Percentiles rank a stretch among this genome's conserved stretches.
These are phyloP conservation scores for Entomortierella parvispora DNA, from an alignment of 192 early-diverging fungal species.

Conservation along the genomic window DNA sequence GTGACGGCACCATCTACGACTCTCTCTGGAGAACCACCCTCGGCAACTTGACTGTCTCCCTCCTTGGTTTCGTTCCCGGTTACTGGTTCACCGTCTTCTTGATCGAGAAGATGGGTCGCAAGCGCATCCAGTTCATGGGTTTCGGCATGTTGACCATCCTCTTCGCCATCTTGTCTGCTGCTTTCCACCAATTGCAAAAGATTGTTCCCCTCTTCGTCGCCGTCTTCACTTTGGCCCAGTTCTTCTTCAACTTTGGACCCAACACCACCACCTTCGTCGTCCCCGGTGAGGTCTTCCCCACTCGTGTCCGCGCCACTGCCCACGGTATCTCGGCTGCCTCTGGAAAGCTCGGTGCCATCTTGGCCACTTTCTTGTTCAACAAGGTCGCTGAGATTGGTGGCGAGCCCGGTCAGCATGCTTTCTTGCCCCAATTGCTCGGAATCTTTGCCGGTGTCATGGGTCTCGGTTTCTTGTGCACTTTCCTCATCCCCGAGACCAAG, in stretches of 20 bases:
- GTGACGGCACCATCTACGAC: constrained; percentile 66
- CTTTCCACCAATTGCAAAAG: constrained; percentile 67
- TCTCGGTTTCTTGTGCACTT: constrained; percentile 68
- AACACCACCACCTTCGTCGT: constrained; percentile 85
- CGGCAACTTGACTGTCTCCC: constrained; percentile 92
- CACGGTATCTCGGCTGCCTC: constrained; percentile 85
- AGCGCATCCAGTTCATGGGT: constrained; percentile 93
- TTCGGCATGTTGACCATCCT: constrained; percentile 79
- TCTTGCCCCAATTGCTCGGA: constrained; percentile 61
- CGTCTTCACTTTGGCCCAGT: constrained; percentile 63
- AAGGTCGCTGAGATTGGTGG: constrained; percentile 59
- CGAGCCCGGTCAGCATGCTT: constrained; percentile 54
- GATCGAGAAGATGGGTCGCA: constrained; percentile 91
- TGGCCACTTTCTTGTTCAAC: constrained; percentile 72
- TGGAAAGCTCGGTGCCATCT: constrained; percentile 81
- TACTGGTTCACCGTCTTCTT: constrained; percentile 95
- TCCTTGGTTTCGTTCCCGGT: constrained; percentile 89
- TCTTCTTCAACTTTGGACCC: constrained; percentile 86
- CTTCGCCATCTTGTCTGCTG: constrained; percentile 79
- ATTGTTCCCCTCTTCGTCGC: constrained; percentile 66
- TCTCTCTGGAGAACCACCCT: constrained; percentile 75
- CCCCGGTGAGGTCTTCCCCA: constrained; percentile 81
- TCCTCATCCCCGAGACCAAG: constrained; percentile 78
- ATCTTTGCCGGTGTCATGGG: constrained; percentile 67
- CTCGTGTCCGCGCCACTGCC: constrained; percentile 75